Conservation (phyloP, 2,329 filamentous ascomycete genomes). For the Xylariaceae sp. region DNA sequence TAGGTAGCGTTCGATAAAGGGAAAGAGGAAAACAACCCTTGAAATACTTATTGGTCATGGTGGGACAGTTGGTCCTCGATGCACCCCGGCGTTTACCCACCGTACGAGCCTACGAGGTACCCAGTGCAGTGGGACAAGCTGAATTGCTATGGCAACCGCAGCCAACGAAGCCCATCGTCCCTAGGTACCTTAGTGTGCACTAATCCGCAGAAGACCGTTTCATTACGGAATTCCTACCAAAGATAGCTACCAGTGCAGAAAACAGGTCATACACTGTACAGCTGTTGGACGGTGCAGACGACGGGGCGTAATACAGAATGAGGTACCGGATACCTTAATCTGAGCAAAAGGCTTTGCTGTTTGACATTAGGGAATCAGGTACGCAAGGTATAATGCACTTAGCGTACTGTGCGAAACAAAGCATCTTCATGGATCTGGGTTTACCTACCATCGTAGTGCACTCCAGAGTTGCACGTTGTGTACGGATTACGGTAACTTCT, state of each 20-base stretch:
- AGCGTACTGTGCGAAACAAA: no score
- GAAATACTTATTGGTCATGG: background rate
- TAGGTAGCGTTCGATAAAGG: slow-evolving; percentile 16
- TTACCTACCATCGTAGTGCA: no score
- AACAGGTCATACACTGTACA: background rate
- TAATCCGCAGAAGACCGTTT: background rate
- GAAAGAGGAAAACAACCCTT: slow-evolving; percentile 8
- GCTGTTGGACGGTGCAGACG: background rate
- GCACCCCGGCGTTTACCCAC: slow-evolving; percentile 14
- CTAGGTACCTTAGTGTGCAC: no score
- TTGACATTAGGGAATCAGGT: no score
- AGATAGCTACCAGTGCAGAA: background rate
- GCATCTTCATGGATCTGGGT: no score
- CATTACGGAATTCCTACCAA: background rate
- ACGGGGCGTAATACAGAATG: no score
- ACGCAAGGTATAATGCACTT: no score
- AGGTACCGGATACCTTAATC: no score
- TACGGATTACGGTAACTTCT: no score
- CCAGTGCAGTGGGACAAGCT: slow-evolving; percentile 18
- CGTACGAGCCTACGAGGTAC: background rate
- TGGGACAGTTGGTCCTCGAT: slow-evolving; percentile 14
- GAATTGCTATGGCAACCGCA: slow-evolving; percentile 31
- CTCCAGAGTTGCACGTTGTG: no score
- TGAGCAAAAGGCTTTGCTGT: no score
- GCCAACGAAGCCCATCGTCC: slow-evolving; percentile 1